Evolutionary conservation across 257 asterid species (phyloP), one percentile per base, ranked within the genome.

Genomic region (Petunia secreta): DNA sequence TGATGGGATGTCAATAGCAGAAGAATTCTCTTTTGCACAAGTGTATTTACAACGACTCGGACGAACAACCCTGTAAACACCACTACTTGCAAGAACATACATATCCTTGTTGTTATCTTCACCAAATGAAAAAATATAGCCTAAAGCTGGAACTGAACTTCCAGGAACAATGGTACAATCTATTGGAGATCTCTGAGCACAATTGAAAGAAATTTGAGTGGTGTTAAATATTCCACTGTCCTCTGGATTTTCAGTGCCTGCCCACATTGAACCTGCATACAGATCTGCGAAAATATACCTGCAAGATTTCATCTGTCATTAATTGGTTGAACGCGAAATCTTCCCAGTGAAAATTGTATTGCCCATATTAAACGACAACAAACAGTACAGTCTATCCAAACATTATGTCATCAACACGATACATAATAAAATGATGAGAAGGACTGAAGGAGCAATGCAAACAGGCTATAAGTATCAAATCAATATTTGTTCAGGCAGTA

Each of bases 251-350:
- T 92, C 98, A 4, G 74, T 78, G 16, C 94, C 98, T 11, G 92
- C 86, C 98, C 98, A 94, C 67, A 92, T 85, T 34, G 89, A 88
- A 9, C 85, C 86, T 41, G 85, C 97, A 76, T 92, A 94, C 16
- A 94, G 92, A 89, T 92, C 98, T 48, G 93, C 91, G 82, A 57
- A 94, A 82, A 94, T 59, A 79, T 93, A 94, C 87, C 98, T 94
- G 90, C 85, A 84, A 46, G 15, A 83, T 1, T 10, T 50, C 77
- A 34, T n/a, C 46, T 5, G 62, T 71, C 77, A 71, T 71, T 34
- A 50, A 25, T 25, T 25, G 25, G 25, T 25, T 25, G 25, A 25
- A 25, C 25, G 25, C 25, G 25, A 25, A 25, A 25, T 25, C 25
- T 25, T 25, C 25, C 25, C 25, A 25, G 25, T 25, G 25, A 25